A percentile compares a stretch with the other conserved stretches of the same genome.
phyloP scores from a whole-genome alignment of 106 monocot genomes.

The Xerophyta viscosa region DNA sequence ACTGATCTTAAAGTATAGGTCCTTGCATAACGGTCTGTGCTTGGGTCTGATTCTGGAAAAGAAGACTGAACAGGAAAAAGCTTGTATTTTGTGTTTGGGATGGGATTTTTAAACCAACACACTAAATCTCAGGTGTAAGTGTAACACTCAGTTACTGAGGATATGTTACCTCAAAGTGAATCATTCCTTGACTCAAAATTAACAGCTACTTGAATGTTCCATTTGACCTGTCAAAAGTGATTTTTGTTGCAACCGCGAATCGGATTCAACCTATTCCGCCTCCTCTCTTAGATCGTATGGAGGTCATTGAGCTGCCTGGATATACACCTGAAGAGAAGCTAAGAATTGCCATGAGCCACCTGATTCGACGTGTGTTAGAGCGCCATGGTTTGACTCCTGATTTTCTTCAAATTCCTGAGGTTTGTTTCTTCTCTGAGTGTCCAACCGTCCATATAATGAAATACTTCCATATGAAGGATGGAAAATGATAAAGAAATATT shows the following conservation, averaged over 20 bases:
- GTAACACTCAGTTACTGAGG: too few relatives aligned
- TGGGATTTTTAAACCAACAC: too few relatives aligned
- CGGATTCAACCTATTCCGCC: constrained; percentile 90
- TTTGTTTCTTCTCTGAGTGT: constrained; percentile 17
- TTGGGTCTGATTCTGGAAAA: too few relatives aligned
- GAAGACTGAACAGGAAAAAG: too few relatives aligned
- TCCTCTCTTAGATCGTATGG: constrained; percentile 91
- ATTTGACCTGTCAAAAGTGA: constrained; percentile 92
- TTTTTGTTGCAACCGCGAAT: constrained; percentile 98
- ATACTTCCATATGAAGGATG: too few relatives aligned
- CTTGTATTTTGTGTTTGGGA: too few relatives aligned
- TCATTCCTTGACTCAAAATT: constrained; percentile 34
- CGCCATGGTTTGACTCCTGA: constrained; percentile 81
- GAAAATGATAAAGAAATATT: too few relatives aligned
- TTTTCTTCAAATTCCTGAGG: constrained; percentile 91
- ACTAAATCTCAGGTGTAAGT: too few relatives aligned
- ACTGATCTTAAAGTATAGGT: too few relatives aligned
- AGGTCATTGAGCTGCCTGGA: constrained; percentile 98
- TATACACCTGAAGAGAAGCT: constrained; percentile 98
- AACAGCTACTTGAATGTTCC: constrained; percentile 97
- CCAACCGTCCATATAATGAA: too few relatives aligned
- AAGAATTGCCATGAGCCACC: constrained; percentile 79
- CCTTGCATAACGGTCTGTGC: too few relatives aligned
- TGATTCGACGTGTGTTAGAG: constrained; percentile 87
- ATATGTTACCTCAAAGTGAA: not conserved